Base-by-base conservation (phyloP, 495 filamentous ascomycete genomes). In the Tricharina praecox region DNA sequence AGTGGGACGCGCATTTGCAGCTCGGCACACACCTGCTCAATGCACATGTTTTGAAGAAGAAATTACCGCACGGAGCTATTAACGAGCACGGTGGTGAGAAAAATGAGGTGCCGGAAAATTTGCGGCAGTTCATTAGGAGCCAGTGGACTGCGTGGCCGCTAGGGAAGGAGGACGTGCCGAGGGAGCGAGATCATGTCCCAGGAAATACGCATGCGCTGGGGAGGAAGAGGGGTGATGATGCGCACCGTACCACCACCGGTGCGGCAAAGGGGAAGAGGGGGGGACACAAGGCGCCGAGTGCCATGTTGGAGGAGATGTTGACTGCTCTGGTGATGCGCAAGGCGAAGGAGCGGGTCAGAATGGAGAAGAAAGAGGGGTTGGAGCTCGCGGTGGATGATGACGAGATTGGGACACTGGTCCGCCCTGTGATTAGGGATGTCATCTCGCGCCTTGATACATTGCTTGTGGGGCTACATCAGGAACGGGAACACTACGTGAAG, bases 121-220 rank as follows among this genome's bases (percentile, higher is more conserved):
- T n/a, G 28, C 28, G 10, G 20, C 28, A n/a, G 2, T 46, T 46
- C 19, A 21, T 46, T 7, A 46, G 10, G 30, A 46, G 35, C 2
- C 25, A 34, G 18, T 46, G 43, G 43, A 46, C 43, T 1, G 43
- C 43, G 2, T 46, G 43, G 43, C 43, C 43, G 28, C 13, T 46
- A 16, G 8, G 15, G 7, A 11, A 19, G 2, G 40, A 43, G 1
- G 8, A n/a, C 2, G 40, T 43, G 24, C 40, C 40, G 10, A 24
- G 40, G 23, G 20, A 43, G 23, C 1, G n/a, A 3, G 40, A 43
- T 13, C 40, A 43, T 24, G 1, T 11, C 13, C 21, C 40, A 26
- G 26, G 24, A 13, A 11, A 43, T 26, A 26, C 13, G 2, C 13
- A 10, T 3, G 13, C 20, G 9, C 21, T 10, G 10, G n/a, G 18